Conservation (phyloP, 192 early-diverging fungal species). For the Phycomyces blakesleeanus region DNA sequence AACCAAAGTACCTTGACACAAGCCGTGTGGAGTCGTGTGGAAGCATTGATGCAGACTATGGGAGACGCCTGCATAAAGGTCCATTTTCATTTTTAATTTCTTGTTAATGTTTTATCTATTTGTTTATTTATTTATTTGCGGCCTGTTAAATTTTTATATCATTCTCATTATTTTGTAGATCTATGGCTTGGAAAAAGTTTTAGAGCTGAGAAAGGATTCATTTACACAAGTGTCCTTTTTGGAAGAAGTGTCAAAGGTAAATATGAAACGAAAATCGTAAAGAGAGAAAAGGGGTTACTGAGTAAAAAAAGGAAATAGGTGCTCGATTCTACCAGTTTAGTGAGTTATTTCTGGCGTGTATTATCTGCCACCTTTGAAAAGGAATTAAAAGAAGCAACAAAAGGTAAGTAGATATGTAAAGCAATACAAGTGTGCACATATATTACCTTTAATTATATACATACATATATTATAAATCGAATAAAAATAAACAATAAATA, state of each 20-base stretch:
- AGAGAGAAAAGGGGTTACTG: too few species aligned
- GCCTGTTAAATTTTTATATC: too few species aligned
- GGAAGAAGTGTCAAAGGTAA: conserved; percentile 46
- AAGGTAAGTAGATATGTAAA: too few species aligned
- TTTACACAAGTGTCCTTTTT: conserved; percentile 46
- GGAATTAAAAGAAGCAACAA: conserved; percentile 48
- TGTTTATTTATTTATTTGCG: too few species aligned
- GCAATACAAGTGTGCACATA: too few species aligned
- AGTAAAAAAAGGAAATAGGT: conserved; percentile 20
- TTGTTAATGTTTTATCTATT: too few species aligned
- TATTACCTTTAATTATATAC: too few species aligned
- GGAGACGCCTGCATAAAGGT: conserved; percentile 53
- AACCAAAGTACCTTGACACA: conserved; percentile 41
- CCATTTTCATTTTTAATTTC: too few species aligned
- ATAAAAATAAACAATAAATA: too few species aligned
- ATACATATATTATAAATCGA: too few species aligned
- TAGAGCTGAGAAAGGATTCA: conserved; percentile 47
- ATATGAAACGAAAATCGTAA: background rate
- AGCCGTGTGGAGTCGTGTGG: conserved; percentile 52
- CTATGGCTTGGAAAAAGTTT: conserved; percentile 47
- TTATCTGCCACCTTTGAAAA: conserved; percentile 50
- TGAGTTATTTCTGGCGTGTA: conserved; percentile 52
- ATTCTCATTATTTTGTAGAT: conserved; percentile 31
- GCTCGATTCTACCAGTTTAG: conserved; percentile 44
- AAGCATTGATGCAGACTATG: conserved; percentile 48